Conservation (phyloP, 169 alveolate species). For the Babesia ovata region DNA sequence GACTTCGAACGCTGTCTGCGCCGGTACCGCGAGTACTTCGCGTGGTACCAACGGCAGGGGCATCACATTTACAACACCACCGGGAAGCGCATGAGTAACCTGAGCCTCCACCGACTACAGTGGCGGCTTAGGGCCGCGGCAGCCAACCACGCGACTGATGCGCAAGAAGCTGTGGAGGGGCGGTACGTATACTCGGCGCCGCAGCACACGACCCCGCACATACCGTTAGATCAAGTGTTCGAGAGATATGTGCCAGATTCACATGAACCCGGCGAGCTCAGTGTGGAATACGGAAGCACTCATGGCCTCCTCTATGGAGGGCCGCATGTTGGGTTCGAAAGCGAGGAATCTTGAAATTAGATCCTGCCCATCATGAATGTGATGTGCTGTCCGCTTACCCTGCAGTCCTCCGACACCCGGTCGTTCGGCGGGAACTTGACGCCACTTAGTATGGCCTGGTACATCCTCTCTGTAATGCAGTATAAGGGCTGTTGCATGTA, state of each 20-base stretch:
- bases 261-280: background rate
- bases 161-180: background rate
- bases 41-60: constrained; percentile 39
- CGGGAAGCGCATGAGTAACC: constrained; percentile 10
- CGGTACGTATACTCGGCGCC: constrained; percentile 18
- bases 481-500: background rate
- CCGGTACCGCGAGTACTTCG: constrained; percentile 18
- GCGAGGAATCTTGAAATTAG: constrained; percentile 53
- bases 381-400: constrained; percentile 10
- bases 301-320: constrained; percentile 71
- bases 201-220: constrained; percentile 1
- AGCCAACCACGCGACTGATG: background rate
- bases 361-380: constrained; percentile 18
- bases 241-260: background rate
- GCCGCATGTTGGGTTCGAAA: constrained; percentile 60
- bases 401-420: constrained; percentile 60
- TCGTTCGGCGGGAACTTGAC: constrained; percentile 64
- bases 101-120: constrained; percentile 15
- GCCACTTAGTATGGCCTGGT: constrained; percentile 59
- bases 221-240: constrained; percentile 27
- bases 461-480: constrained; percentile 56
- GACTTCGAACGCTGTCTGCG: constrained; percentile 14
- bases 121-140: background rate
- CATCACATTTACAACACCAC: constrained; percentile 1
- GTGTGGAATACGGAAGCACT: constrained; percentile 27